These are phyloP conservation scores for Salix udensis DNA, from an alignment of 345 rosid species.

Conservation along the genomic window DNA sequence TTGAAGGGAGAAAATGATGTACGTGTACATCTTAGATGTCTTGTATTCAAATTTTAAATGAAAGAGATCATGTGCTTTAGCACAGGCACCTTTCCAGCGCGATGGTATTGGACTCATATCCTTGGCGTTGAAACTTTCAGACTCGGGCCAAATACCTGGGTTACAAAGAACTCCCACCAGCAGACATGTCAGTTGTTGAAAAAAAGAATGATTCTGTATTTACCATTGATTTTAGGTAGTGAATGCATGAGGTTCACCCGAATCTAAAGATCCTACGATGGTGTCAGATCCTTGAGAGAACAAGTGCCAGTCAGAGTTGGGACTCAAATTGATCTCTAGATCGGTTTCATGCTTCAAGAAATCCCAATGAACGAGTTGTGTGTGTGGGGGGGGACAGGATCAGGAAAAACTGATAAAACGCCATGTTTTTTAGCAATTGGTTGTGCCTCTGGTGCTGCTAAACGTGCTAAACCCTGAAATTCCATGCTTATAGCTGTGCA, in stretches of 20 bases:
- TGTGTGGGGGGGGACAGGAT: constrained; percentile 57
- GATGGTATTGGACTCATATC: constrained; percentile 55
- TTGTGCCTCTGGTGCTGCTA: constrained; percentile 63
- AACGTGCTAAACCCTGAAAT: constrained; percentile 72
- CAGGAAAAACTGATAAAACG: constrained; percentile 71
- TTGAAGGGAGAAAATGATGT: no score
- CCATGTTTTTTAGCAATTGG: constrained; percentile 49
- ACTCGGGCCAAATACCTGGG: constrained; percentile 86
- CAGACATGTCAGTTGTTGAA: not conserved
- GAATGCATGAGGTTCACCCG: constrained; percentile 36
- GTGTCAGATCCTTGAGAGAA: constrained; percentile 36
- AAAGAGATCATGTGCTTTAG: constrained; percentile 38
- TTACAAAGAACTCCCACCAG: not conserved
- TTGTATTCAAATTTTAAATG: no score
- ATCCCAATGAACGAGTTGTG: constrained; percentile 95
- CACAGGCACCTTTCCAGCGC: constrained; percentile 76
- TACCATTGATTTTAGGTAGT: not conserved
- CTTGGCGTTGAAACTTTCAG: constrained; percentile 65
- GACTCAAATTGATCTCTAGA: constrained; percentile 36
- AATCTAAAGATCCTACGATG: constrained; percentile 64
- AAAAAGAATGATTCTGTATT: not conserved
- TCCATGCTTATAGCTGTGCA: constrained; percentile 51
- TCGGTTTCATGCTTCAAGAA: constrained; percentile 63
- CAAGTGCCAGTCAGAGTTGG: constrained; percentile 28
- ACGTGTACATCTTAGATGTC: no score